These are phyloP conservation scores for Apocynum venetum DNA, from an alignment of 257 asterid genomes.

Conservation along the genomic window DNA sequence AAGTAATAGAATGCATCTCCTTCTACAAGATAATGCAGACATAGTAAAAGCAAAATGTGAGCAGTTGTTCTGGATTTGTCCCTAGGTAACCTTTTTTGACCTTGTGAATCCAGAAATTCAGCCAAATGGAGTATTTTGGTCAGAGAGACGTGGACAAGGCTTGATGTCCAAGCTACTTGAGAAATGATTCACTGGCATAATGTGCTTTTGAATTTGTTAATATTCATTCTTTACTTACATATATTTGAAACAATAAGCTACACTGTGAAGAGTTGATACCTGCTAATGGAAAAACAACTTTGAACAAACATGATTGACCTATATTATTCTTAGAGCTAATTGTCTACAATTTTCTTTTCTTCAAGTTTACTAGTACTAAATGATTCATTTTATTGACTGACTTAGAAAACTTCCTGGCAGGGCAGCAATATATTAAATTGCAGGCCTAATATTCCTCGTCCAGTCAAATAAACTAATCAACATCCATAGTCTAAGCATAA, in stretches of 20 bases:
- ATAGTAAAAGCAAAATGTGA: neutral
- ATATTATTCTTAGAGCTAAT: neutral
- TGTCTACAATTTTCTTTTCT: neutral
- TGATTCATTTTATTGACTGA: neutral
- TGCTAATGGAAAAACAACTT: neutral
- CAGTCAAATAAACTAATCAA: neutral
- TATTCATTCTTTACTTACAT: no score
- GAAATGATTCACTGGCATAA: neutral
- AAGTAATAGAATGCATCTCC: no score
- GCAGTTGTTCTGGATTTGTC: neutral
- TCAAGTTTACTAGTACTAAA: neutral
- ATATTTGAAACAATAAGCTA: no score
- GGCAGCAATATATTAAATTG: neutral
- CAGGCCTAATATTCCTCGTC: neutral
- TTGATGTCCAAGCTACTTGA: neutral
- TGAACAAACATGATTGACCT: neutral
- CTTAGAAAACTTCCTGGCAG: neutral
- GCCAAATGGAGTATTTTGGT: neutral
- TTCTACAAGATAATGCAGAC: neutral
- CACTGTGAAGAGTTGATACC: no score
- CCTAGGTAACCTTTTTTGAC: neutral
- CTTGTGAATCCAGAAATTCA: neutral
- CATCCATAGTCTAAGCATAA: neutral
- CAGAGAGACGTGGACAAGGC: neutral
- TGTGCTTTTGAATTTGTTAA: neutral